Conservation (phyloP, 345 rosid species). For the Eucalyptus urophylla region DNA sequence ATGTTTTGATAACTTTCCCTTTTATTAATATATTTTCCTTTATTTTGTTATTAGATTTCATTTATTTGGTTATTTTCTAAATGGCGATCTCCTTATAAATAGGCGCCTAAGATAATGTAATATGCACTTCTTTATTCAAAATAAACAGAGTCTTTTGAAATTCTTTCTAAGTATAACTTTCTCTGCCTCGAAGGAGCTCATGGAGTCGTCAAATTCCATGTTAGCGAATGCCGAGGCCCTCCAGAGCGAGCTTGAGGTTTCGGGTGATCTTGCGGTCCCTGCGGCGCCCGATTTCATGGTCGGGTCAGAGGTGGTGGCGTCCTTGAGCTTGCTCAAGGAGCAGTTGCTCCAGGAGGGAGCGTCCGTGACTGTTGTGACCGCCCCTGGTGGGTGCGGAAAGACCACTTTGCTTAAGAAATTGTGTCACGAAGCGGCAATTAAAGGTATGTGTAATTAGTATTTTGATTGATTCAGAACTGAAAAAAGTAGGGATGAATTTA, state of each 20-base stretch:
- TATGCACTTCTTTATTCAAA: no score
- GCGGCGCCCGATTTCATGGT: background rate
- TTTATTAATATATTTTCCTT: no score
- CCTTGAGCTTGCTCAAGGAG: background rate
- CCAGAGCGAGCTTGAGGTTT: background rate
- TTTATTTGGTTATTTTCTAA: no score
- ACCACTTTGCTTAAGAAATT: background rate
- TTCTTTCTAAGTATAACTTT: no score
- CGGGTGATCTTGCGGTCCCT: background rate
- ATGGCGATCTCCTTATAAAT: rapidly evolving
- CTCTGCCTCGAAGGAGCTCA: background rate
- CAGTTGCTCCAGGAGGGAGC: background rate
- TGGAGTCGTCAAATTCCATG: background rate
- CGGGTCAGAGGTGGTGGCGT: background rate
- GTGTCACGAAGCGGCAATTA: background rate
- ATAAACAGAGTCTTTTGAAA: no score
- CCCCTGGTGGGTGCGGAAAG: background rate
- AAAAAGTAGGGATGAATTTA: background rate
- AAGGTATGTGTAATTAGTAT: background rate
- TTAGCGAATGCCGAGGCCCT: rapidly evolving
- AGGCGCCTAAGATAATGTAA: rapidly evolving
- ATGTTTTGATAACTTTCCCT: no score
- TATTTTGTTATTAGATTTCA: no score
- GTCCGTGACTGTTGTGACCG: background rate
- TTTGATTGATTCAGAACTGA: background rate